Evolutionary conservation across 805 yeast genomes (phyloP), one percentile per base, ranked within the genome.

Genomic region (Metschnikowia cerradonensis): DNA sequence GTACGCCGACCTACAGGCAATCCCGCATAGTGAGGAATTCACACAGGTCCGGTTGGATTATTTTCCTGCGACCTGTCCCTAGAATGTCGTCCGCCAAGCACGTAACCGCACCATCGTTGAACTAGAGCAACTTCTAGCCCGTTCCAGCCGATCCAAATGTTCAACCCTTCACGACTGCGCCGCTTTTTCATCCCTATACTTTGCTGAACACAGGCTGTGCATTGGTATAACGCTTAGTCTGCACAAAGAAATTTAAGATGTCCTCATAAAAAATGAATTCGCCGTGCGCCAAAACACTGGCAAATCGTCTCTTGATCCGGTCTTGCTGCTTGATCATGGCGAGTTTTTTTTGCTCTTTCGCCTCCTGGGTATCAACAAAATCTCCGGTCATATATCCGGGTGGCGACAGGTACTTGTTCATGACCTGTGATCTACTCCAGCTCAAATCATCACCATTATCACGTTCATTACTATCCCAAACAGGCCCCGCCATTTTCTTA

Each of bases 371-470:
- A 36, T 58, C 55, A 6, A 72, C 72, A 48, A 71, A 71, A 41
- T 67, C 72, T 19, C 71, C 70, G 17, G 57, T 54, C 73, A 71
- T 71, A 52, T 67, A 71, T 15, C 75, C 75, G 2, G 75, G 74
- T 2, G 76, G 76, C 4, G 71, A 65, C 48, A 70, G 69, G 44
- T 68, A 65, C 52, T 67, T 67, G 53, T 70, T 74, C 57, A 62
- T 68, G 7, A 70, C 54, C 56, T 71, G 76, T 17, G 56, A 65
- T 41, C 42, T 56, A 7, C 57, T 63, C 55, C 58, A 49, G 32
- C 32, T 41, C 20, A 22, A 40, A 2, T 33, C 43, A 15, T 50
- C 52, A 7, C 33, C 31, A 8, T 20, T n/a, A 6, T 45, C 41
- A 4, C 39, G 22, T 6, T 57, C 60, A n/a, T 62, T 63, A 17